Evolutionary conservation across 305 asterid species (phyloP), one percentile per base, ranked within the genome.

Genomic region (Galium porrigens): DNA sequence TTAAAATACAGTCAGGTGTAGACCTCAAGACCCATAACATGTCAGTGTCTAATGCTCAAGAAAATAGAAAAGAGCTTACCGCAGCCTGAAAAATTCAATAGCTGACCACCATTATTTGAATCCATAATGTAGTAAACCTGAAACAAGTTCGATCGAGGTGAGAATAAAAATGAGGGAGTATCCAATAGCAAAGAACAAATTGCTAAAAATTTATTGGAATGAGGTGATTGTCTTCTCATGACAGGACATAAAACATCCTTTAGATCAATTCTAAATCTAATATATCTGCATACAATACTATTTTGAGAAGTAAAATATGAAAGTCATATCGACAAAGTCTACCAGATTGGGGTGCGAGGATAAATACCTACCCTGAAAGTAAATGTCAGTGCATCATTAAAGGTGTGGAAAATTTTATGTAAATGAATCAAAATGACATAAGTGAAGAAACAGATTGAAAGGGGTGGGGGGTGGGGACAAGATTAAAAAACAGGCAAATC

Each of bases 121-220:
- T 91, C 94, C 58, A 92, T 72, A 94, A 92, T 89, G 83, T 89
- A 92, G 75, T 92, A 92, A 58, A 85, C 88, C 98, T 92, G 77
- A 75, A 84, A 80, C 63, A 36, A 67, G 70, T 72, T 54, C 74
- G 27, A 17, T 64, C 59, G 14, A 63, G 8, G 44, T 18, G 5
- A 32, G 1, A 11, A 42, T 15, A 3, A 30, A 25, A 29, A 29
- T 1, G 54, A 20, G 36, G 15, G 41, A 10, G 29, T 10, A 33
- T 9, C 10, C 33, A n/a, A 64, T 6, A 30, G 15, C 18, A 42
- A 56, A 22, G 9, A 46, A 2, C 41, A 33, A 42, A 14, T 41
- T 39, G 9, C 59, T 33, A 33, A 55, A 33, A 55, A 6, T 56
- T 39, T 37, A 1, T 2, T 2, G 39, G 33, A 12, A 25, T 5